These are phyloP conservation scores for Cercospora sp. DNA, from an alignment of 2,329 filamentous ascomycete species.

Conservation along the genomic window DNA sequence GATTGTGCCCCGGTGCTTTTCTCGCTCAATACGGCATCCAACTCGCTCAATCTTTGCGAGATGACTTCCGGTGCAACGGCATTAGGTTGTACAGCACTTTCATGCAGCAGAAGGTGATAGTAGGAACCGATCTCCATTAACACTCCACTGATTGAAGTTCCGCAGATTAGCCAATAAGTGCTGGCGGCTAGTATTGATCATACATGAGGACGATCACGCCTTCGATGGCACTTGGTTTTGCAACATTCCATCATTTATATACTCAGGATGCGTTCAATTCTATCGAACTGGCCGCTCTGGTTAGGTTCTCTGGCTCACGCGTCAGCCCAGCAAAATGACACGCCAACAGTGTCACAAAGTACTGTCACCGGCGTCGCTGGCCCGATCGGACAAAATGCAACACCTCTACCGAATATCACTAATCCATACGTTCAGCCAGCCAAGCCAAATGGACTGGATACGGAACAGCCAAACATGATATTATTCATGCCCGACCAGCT, in stretches of 20 bases:
- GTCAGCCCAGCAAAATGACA: background rate
- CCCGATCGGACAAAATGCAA: background rate
- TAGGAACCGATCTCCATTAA: background rate
- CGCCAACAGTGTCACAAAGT: background rate
- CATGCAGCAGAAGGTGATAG: background rate
- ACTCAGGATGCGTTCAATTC: background rate
- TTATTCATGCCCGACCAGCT: background rate
- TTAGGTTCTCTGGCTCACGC: background rate
- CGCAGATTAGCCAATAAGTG: background rate
- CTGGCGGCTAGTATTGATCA: background rate
- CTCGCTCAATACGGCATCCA: background rate
- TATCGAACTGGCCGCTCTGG: background rate
- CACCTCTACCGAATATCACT: background rate
- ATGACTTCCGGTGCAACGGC: background rate
- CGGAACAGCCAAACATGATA: background rate
- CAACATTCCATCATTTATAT: background rate
- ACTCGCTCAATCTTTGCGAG: background rate
- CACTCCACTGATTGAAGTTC: background rate
- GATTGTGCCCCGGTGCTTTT: no score
- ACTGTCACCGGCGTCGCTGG: background rate
- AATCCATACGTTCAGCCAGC: background rate
- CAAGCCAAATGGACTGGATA: background rate
- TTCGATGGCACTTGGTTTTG: background rate
- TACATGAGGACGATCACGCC: background rate
- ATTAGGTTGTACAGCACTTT: no score